These are phyloP conservation scores for Plantago major DNA, from an alignment of 257 asterid species.

Conservation along the genomic window DNA sequence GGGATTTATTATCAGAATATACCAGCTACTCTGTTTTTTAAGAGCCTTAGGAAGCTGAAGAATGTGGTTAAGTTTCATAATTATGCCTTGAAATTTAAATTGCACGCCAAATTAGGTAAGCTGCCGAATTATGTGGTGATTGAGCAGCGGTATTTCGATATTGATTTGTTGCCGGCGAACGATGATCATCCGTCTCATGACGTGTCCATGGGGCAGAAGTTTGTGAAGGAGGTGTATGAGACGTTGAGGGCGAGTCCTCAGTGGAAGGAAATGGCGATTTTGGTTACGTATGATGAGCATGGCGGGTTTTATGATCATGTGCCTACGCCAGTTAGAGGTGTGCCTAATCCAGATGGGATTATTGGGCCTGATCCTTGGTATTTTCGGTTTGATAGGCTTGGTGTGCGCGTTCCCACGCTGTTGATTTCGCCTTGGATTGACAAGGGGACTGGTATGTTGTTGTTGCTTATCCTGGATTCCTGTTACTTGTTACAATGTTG, in stretches of 20 bases:
- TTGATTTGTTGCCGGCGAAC: constrained; percentile 60
- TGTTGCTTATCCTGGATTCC: constrained; percentile 12
- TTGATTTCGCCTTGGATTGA: constrained; percentile 95
- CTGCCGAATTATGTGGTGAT: constrained; percentile 86
- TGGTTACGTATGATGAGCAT: constrained; percentile 93
- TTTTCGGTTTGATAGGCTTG: constrained; percentile 76
- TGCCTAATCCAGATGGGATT: constrained; percentile 96
- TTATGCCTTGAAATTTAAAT: constrained; percentile 57
- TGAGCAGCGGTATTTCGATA: constrained; percentile 82
- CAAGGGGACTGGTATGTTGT: constrained; percentile 65
- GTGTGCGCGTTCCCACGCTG: constrained; percentile 85
- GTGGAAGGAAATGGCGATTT: constrained; percentile 87
- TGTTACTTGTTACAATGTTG: background rate
- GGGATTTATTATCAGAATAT: constrained; percentile 95
- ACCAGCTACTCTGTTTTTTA: constrained; percentile 83
- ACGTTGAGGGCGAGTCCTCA: constrained; percentile 81
- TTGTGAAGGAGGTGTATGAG: constrained; percentile 97
- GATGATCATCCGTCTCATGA: constrained; percentile 97
- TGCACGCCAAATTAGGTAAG: constrained; percentile 64
- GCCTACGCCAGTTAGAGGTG: constrained; percentile 84
- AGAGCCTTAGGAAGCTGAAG: constrained; percentile 72
- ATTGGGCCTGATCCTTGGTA: constrained; percentile 87
- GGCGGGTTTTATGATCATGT: constrained; percentile 97
- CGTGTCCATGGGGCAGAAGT: constrained; percentile 82
- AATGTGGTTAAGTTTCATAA: constrained; percentile 53